Conservation (phyloP, 73 alveolate species). For the Paramecium pentaurelia region DNA sequence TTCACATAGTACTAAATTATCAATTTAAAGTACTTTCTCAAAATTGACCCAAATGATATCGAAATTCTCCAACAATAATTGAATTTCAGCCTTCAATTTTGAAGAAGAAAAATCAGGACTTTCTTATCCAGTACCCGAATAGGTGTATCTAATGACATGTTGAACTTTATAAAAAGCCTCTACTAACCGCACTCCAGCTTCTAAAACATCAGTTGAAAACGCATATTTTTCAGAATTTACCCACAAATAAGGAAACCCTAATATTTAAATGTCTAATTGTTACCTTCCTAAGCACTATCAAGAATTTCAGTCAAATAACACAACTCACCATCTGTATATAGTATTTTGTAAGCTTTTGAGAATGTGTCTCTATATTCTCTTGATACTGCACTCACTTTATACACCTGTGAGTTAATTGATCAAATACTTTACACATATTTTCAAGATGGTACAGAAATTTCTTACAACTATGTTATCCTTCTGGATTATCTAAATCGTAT, state of each 20-base stretch:
- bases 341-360: slow-evolving; percentile 88
- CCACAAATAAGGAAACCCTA: slow-evolving; percentile 86
- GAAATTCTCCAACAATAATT: slow-evolving; percentile 56
- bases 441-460: slow-evolving; percentile 83
- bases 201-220: slow-evolving; percentile 90
- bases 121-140: slow-evolving; percentile 65
- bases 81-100: slow-evolving; percentile 65
- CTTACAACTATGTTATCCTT: slow-evolving; percentile 88
- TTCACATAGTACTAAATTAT: slow-evolving; percentile 84
- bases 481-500: slow-evolving; percentile 89
- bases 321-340: slow-evolving; percentile 86
- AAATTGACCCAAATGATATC: slow-evolving; percentile 66
- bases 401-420: slow-evolving; percentile 4
- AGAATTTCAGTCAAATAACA: slow-evolving; percentile 94
- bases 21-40: slow-evolving; percentile 64
- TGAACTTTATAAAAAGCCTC: slow-evolving; percentile 79
- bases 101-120: slow-evolving; percentile 54
- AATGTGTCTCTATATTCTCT: slow-evolving; percentile 90
- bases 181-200: slow-evolving; percentile 88
- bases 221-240: slow-evolving; percentile 96
- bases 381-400: slow-evolving; percentile 62
- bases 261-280: not conserved
- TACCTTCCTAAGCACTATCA: slow-evolving; percentile 95
- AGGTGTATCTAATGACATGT: slow-evolving; percentile 74
- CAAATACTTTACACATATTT: slow-evolving; percentile 72